Conservation (phyloP, 768 basidiomycete genomes). For the Gautieria morchelliformis region DNA sequence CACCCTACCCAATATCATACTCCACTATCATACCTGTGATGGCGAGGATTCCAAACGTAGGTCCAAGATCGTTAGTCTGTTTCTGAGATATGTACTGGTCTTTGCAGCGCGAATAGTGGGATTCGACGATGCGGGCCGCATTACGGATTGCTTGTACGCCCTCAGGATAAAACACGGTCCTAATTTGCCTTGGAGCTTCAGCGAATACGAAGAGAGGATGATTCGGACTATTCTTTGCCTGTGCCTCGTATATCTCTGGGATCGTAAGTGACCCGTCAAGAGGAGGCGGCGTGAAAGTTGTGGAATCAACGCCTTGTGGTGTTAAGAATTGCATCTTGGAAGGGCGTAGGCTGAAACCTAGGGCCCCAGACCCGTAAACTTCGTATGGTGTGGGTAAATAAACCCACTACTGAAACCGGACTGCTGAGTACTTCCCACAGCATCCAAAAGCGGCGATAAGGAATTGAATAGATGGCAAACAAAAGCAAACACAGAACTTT, state of each 20-base stretch:
- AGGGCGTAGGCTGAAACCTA: too few relatives aligned
- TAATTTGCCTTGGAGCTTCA: neutral
- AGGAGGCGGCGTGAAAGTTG: neutral
- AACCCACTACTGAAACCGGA: too few relatives aligned
- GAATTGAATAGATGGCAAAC: too few relatives aligned
- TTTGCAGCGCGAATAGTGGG: neutral
- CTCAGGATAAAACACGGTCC: neutral
- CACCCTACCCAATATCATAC: too few relatives aligned
- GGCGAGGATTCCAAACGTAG: slow-evolving; percentile 9
- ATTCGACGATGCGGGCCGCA: neutral
- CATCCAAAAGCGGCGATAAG: too few relatives aligned
- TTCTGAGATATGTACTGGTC: neutral
- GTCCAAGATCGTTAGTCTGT: neutral
- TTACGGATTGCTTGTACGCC: neutral
- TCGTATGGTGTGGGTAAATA: too few relatives aligned
- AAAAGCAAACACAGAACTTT: too few relatives aligned
- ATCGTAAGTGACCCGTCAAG: neutral
- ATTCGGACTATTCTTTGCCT: neutral
- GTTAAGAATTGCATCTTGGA: too few relatives aligned
- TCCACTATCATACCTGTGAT: neutral
- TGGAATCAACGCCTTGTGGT: neutral
- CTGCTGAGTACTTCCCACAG: too few relatives aligned
- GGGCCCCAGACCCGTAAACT: too few relatives aligned
- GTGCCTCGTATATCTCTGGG: neutral
- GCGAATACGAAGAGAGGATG: neutral